phyloP scores from a whole-genome alignment of 805 yeast species.

The Schwanniomyces vanrijiae region DNA sequence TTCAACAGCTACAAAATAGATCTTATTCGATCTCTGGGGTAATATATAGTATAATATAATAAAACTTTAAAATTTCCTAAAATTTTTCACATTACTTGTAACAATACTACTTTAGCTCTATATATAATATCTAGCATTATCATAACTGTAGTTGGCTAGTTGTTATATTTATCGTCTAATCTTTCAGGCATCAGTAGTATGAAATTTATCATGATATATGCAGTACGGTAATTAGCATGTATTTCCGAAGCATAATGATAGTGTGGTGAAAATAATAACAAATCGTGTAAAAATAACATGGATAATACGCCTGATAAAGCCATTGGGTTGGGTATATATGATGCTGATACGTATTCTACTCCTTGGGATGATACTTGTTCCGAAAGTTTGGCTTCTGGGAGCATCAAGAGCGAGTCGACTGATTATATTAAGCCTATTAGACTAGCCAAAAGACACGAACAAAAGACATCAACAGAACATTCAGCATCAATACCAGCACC shows the following conservation, averaged over 20 bases:
- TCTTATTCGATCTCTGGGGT: too few relatives aligned
- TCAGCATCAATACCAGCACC: too few relatives aligned
- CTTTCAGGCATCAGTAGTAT: too few relatives aligned
- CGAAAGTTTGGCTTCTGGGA: neutral
- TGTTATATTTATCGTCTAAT: too few relatives aligned
- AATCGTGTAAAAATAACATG: neutral
- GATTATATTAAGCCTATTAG: slow-evolving; percentile 25
- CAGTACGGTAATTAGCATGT: neutral
- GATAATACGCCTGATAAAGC: neutral
- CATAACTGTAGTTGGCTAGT: too few relatives aligned
- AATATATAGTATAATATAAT: too few relatives aligned
- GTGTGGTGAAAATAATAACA: neutral
- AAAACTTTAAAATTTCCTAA: too few relatives aligned
- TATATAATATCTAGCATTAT: too few relatives aligned
- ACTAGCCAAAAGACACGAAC: slow-evolving; percentile 24
- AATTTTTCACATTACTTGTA: too few relatives aligned
- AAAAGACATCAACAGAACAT: neutral
- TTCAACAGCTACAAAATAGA: too few relatives aligned
- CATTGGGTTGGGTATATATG: neutral
- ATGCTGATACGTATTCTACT: neutral
- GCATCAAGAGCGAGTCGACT: neutral
- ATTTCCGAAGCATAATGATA: neutral
- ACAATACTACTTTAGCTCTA: too few relatives aligned
- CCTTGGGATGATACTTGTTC: neutral
- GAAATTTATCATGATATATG: neutral